Evolutionary conservation across 148 eudicot species (phyloP).

Genomic region (Persicaria tinctoria): DNA sequence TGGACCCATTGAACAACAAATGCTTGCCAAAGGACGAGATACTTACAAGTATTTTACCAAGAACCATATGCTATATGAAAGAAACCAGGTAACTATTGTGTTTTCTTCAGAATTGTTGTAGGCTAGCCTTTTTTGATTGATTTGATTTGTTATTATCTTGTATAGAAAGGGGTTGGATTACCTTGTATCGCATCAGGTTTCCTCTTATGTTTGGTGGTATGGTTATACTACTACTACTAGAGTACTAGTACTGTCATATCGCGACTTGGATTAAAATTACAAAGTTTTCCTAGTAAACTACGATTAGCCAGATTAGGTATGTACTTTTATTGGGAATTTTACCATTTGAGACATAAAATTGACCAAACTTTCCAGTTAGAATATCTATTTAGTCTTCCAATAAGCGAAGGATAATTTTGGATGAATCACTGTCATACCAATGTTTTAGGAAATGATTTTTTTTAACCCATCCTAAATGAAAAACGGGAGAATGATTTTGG

Average conservation of each 20-base stretch:
- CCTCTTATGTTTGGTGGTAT: neutral
- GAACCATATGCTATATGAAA: conserved; percentile 98
- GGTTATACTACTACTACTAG: too few relatives aligned
- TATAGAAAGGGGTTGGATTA: neutral
- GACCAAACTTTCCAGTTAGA: neutral
- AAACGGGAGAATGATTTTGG: neutral
- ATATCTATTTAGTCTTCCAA: neutral
- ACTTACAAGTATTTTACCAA: conserved; percentile 92
- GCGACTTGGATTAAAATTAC: neutral
- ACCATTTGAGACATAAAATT: neutral
- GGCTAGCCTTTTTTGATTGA: neutral
- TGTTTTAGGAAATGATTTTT: neutral
- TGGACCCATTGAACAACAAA: conserved; percentile 69
- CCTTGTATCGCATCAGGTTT: neutral
- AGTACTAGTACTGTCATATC: neutral
- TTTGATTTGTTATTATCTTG: neutral
- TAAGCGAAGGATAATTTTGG: neutral
- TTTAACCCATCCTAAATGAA: neutral
- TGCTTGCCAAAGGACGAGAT: conserved; percentile 97
- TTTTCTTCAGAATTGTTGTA: neutral
- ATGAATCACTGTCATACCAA: neutral
- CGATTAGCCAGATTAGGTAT: too few relatives aligned
- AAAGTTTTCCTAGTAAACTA: neutral
- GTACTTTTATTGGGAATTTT: neutral
- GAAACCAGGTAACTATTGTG: conserved; percentile 66